Evolutionary conservation across 257 asterid genomes (phyloP).

Genomic region (Eucommia ulmoides): DNA sequence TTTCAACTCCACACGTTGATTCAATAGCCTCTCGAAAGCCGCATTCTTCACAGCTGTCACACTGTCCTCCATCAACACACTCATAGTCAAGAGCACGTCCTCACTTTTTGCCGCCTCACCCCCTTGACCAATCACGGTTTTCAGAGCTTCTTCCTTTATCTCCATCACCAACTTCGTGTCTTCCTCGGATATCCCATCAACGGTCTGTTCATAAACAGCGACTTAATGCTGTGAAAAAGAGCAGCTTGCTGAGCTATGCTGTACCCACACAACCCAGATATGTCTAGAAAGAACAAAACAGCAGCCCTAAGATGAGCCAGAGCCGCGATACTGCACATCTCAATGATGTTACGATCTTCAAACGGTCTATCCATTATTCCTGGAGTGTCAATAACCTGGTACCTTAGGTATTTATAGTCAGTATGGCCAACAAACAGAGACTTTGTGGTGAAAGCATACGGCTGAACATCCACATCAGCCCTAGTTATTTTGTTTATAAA

Average conservation of each 20-base stretch:
- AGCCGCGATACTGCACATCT: constrained; percentile 97
- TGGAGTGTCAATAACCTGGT: constrained; percentile 97
- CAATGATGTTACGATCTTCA: constrained; percentile 95
- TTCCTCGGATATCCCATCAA: constrained; percentile 68
- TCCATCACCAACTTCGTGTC: constrained; percentile 78
- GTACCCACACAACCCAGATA: constrained; percentile 95
- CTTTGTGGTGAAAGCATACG: constrained; percentile 95
- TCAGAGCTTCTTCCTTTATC: constrained; percentile 92
- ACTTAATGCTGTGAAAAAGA: constrained; percentile 87
- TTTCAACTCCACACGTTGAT: constrained; percentile 85
- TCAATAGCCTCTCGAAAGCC: constrained; percentile 81
- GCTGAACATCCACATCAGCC: constrained; percentile 95
- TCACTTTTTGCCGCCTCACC: constrained; percentile 62
- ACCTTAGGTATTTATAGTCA: constrained; percentile 78
- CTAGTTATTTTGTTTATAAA: constrained; percentile 88
- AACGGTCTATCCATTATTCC: constrained; percentile 93
- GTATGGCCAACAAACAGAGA: constrained; percentile 93
- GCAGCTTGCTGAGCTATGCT: constrained; percentile 91
- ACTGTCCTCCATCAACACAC: constrained; percentile 89
- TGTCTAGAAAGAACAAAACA: constrained; percentile 79
- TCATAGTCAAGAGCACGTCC: constrained; percentile 78
- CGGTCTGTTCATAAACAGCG: constrained; percentile 87
- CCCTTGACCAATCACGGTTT: constrained; percentile 79
- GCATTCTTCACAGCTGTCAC: constrained; percentile 82
- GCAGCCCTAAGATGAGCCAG: constrained; percentile 96